A percentile compares a stretch with the other conserved stretches of the same genome.
phyloP scores from a whole-genome alignment of 2,329 filamentous ascomycete species.

The Alternaria viburni region DNA sequence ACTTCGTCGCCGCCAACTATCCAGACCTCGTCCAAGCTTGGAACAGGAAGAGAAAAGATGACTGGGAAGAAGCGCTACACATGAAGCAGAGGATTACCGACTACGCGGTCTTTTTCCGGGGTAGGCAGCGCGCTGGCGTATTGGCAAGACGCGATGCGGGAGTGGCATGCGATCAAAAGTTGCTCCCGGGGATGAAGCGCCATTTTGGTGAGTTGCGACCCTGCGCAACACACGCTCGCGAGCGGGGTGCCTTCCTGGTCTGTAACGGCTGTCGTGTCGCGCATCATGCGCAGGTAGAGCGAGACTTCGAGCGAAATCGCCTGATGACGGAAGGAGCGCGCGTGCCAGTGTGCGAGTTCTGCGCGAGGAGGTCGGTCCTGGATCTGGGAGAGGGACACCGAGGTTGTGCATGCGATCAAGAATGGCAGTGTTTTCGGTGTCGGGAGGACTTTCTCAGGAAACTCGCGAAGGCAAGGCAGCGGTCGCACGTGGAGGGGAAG shows the following conservation, averaged over 20 bases:
- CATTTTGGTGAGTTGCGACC: constrained; percentile 9
- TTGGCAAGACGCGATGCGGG: background rate
- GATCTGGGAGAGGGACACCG: background rate
- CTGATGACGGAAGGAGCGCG: constrained; percentile 10
- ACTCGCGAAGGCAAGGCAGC: constrained; percentile 1
- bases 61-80: background rate
- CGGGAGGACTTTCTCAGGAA: background rate
- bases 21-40: constrained; percentile 1
- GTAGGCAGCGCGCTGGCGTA: background rate
- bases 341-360: constrained; percentile 5
- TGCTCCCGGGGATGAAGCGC: constrained; percentile 5
- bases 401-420: constrained; percentile 7
- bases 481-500: background rate
- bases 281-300: background rate
- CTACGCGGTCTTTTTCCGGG: background rate
- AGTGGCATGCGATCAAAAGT: constrained; percentile 5
- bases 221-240: background rate
- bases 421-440: constrained; percentile 12
- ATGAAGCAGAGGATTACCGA: background rate
- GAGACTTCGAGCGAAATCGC: background rate
- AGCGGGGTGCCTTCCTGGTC: background rate
- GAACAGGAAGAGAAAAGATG: background rate
- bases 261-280: constrained; percentile 9
- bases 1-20: background rate
- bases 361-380: background rate